Conservation (phyloP, 169 alveolate species). For the Theileria parva region DNA sequence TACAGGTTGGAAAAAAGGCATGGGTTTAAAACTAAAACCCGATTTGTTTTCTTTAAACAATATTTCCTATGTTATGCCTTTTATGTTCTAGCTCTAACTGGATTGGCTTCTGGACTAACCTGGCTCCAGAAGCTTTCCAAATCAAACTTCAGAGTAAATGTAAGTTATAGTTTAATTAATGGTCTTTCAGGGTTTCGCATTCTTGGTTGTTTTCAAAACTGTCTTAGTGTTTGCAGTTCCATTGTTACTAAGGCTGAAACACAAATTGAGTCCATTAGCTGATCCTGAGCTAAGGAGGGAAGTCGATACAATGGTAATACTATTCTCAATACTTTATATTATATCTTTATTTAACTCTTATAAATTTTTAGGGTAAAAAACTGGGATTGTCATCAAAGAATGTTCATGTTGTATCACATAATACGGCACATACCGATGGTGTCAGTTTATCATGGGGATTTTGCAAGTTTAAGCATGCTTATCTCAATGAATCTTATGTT, state of each 20-base stretch:
- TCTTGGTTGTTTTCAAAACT: background rate
- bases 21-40: background rate
- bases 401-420: background rate
- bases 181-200: background rate
- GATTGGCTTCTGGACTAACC: background rate
- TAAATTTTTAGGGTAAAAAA: constrained; percentile 6
- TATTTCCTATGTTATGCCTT: background rate
- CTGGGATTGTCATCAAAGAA: background rate
- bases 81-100: background rate
- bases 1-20: background rate
- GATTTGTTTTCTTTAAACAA: background rate
- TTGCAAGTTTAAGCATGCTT: background rate
- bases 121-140: background rate
- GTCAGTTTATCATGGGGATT: background rate
- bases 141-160: background rate
- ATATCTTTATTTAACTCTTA: too few relatives aligned
- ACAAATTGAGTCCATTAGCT: background rate
- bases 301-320: background rate
- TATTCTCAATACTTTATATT: too few relatives aligned
- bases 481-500: constrained; percentile 3
- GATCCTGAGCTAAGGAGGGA: constrained; percentile 6
- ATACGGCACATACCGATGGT: background rate
- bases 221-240: background rate
- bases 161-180: background rate
- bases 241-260: background rate